Evolutionary conservation across 2,329 filamentous ascomycete genomes (phyloP).

Genomic region (Calonectria pteridis): DNA sequence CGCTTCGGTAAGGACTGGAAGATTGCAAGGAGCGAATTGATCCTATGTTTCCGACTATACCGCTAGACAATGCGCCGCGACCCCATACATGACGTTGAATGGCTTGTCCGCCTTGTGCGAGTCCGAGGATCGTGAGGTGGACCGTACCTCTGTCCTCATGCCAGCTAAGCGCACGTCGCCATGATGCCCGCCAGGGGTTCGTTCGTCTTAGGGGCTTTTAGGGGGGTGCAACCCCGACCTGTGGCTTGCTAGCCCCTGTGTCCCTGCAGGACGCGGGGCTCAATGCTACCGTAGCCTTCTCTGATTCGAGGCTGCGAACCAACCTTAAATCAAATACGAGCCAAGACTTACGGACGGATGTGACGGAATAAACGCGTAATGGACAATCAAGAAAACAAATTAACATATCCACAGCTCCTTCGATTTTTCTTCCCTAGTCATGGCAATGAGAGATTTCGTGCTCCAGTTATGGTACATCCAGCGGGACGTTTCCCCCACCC

Average conservation of each 20-base stretch:
- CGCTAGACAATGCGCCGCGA: neutral
- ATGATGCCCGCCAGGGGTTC: conserved; percentile 18
- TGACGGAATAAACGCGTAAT: neutral
- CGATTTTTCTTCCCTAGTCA: conserved; percentile 8
- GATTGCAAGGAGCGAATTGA: neutral
- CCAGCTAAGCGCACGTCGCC: conserved; percentile 7
- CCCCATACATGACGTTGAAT: conserved; percentile 17
- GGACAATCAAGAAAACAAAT: conserved; percentile 6
- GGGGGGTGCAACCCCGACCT: neutral
- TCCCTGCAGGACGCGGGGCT: neutral
- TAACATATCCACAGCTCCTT: neutral
- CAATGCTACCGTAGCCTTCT: neutral
- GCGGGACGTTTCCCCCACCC: neutral
- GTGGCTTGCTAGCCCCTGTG: conserved; percentile 8
- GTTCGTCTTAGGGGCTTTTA: conserved; percentile 9
- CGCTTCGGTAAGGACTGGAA: conserved; percentile 9
- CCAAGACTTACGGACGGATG: neutral
- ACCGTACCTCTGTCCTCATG: conserved; percentile 13
- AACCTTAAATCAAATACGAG: neutral
- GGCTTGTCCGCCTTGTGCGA: neutral
- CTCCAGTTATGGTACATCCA: conserved; percentile 27
- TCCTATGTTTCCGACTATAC: neutral
- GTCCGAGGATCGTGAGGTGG: neutral
- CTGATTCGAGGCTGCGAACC: neutral
- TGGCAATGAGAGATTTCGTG: conserved; percentile 14